Evolutionary conservation across 108 stramenopile species (phyloP), one percentile per base, ranked within the genome.

Genomic region (Mediolabrus comicus): DNA sequence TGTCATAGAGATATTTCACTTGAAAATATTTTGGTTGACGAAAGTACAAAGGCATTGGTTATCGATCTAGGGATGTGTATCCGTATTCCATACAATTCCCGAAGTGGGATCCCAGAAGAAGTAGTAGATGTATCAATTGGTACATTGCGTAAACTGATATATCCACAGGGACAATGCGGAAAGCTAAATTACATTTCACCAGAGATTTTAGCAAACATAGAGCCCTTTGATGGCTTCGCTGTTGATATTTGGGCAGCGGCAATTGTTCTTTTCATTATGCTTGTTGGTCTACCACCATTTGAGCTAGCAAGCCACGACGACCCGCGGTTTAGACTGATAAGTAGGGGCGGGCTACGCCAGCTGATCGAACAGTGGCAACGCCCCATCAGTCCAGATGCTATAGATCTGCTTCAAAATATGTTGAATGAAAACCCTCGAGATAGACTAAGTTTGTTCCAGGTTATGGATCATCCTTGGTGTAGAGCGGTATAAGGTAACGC

Each of bases 21-120:
- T 10, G 93, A 95, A 72, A 91, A 94, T 69, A 66, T 96, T 26
- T 63, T 96, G 10, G 82, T 92, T 11, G 75, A 87, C 54, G 67
- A 58, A 19, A 75, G 83, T 24, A 67, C 67, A 7, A 75, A 83
- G 13, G 87, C 85, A 56, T 58, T 92, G 31, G 87, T 96, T 9
- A 96, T 96, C 57, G 95, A 96, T 71, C 87, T 96, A 76, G 95
- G 95, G 17, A 94, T 96, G 96, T 95, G 92, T 46, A 60, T 97
- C 25, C 84, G 88, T 16, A 79, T 90, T 14, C 93, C 92, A 10
- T 92, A 91, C 80, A 69, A 57, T 12, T 34, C 53, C 2, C 53
- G 25, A 9, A 49, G 31, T 11, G 65, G 53, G 29, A 34, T 13
- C 9, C 46, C 19, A 8, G 74, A 69, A 43, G 34, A 29, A 24